Conservation (phyloP, 2,329 filamentous ascomycete genomes). For the Claviceps maximensis region DNA sequence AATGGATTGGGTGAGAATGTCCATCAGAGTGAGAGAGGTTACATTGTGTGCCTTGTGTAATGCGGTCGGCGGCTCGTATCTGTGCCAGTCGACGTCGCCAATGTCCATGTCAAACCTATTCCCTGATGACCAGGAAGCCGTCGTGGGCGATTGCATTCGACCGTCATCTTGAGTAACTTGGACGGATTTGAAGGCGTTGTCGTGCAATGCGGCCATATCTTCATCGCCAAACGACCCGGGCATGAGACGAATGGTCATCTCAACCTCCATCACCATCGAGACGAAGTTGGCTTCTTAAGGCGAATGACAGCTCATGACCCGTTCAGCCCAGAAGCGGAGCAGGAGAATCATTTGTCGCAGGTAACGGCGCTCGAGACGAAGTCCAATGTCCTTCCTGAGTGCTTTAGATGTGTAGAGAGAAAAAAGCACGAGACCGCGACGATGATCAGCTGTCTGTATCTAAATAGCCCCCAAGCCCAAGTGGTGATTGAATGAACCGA, state of each 20-base stretch:
- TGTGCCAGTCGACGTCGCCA: slow-evolving; percentile 28
- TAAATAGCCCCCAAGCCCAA: not conserved
- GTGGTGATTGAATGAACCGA: not conserved
- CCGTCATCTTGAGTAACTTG: slow-evolving; percentile 13
- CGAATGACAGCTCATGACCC: not conserved
- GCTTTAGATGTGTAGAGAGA: not conserved
- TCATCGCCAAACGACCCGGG: slow-evolving; percentile 18
- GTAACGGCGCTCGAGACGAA: not conserved
- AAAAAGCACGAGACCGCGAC: not conserved
- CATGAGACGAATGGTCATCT: slow-evolving; percentile 11
- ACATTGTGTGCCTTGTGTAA: slow-evolving; percentile 25
- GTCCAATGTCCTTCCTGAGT: not conserved
- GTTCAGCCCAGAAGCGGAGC: not conserved
- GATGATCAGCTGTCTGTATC: not conserved
- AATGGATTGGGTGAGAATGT: slow-evolving; percentile 31
- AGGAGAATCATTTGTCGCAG: not conserved
- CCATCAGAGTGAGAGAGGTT: slow-evolving; percentile 26
- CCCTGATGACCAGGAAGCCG: slow-evolving; percentile 11
- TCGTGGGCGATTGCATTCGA: slow-evolving; percentile 9
- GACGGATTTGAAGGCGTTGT: slow-evolving; percentile 16
- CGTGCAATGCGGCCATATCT: slow-evolving; percentile 17
- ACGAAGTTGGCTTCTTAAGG: not conserved
- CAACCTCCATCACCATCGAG: slow-evolving; percentile 1
- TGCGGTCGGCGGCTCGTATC: slow-evolving; percentile 32
- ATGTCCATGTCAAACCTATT: slow-evolving; percentile 14